Percentiles rank a stretch among this genome's conserved stretches.
These are phyloP conservation scores for Mycena alexandri DNA, from an alignment of 768 basidiomycete species.

Conservation along the genomic window DNA sequence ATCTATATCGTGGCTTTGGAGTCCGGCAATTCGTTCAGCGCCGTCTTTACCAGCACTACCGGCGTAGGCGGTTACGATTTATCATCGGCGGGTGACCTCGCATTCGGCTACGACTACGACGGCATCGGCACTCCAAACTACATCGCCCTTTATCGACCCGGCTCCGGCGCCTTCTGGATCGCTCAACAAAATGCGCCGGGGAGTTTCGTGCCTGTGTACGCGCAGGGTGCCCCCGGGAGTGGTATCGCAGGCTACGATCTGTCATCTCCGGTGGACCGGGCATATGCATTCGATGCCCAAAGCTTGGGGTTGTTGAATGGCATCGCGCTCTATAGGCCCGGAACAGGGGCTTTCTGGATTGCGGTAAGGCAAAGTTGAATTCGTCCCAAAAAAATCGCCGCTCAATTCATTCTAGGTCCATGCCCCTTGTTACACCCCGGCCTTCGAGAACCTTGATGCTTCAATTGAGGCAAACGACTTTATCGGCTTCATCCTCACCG, in stretches of 20 bases:
- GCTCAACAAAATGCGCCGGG: constrained; percentile 1
- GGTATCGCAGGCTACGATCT: constrained; percentile 6
- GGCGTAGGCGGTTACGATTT: constrained; percentile 3
- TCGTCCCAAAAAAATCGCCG: neutral
- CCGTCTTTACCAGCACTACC: constrained; percentile 1
- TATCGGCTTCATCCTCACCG: constrained; percentile 17
- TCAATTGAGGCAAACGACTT: constrained; percentile 24
- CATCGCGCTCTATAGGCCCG: constrained; percentile 6
- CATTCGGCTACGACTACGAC: constrained; percentile 4
- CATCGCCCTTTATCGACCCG: constrained; percentile 4
- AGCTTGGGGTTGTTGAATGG: constrained; percentile 4
- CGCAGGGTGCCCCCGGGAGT: neutral
- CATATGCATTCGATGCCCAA: constrained; percentile 5
- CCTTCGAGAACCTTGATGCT: constrained; percentile 20
- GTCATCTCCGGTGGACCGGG: neutral
- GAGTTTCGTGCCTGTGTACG: neutral
- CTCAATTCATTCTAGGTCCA: constrained; percentile 4
- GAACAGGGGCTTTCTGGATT: neutral
- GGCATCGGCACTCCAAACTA: constrained; percentile 2
- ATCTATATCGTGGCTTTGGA: constrained; percentile 4
- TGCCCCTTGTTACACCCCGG: constrained; percentile 6
- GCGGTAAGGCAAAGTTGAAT: constrained; percentile 1
- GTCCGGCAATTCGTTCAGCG: constrained; percentile 5
- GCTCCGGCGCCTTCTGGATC: constrained; percentile 4
- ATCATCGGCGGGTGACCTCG: neutral